Evolutionary conservation across 225 moss, liverwort and hornwort genomes (phyloP).

Genomic region (Straminergon stramineum): DNA sequence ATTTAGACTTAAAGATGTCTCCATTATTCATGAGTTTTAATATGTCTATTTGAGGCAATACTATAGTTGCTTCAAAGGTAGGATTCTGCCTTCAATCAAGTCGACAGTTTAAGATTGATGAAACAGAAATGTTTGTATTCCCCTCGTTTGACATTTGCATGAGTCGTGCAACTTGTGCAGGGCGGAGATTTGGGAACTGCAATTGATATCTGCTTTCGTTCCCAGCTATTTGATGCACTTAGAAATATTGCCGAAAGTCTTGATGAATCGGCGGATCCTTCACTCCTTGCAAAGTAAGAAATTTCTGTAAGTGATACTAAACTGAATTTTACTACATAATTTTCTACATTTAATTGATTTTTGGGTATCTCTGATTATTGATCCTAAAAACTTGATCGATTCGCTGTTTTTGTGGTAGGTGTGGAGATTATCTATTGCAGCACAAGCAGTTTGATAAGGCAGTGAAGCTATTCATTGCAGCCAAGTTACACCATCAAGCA

Average conservation of each 20-base stretch:
- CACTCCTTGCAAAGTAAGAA: conserved; percentile 62
- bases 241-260: conserved; percentile 74
- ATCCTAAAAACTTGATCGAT: not conserved
- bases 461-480: conserved; percentile 78
- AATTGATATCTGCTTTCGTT: conserved; percentile 78
- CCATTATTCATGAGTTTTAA: not conserved
- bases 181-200: conserved; percentile 83
- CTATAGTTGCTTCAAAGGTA: not conserved
- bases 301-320: not conserved
- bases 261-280: conserved; percentile 70
- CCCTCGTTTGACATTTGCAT: not conserved
- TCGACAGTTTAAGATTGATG: not conserved
- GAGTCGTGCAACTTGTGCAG: conserved; percentile 14
- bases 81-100: not conserved
- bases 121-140: not conserved
- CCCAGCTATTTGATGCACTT: conserved; percentile 77
- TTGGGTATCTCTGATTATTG: not conserved
- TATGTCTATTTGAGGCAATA: not conserved
- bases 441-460: conserved; percentile 86
- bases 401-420: conserved; percentile 27
- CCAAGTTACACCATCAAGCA: conserved; percentile 58
- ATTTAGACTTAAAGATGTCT: not conserved
- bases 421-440: conserved; percentile 93
- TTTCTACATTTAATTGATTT: not conserved
- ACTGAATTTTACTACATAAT: not conserved